Conservation (phyloP, 495 filamentous ascomycete species). For the Penicillium subrubescens region DNA sequence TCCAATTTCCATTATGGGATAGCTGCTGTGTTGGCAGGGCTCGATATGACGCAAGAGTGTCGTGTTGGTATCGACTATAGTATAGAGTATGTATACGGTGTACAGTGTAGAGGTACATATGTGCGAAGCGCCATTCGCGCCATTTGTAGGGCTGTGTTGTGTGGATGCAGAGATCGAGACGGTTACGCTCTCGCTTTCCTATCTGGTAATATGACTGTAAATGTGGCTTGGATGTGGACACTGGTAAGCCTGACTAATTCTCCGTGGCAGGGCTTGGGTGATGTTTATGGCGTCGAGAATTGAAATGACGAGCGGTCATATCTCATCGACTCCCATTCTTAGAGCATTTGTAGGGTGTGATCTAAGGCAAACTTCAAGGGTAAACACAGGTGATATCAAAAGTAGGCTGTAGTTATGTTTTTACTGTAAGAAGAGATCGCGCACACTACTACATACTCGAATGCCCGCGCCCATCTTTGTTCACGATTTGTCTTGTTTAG, state of each 20-base stretch:
- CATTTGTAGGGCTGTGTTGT: not conserved
- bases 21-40: not conserved
- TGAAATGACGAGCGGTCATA: too few species aligned
- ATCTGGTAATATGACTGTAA: not conserved
- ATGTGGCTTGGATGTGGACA: not conserved
- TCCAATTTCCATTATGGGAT: not conserved
- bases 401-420: too few species aligned
- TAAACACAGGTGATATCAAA: too few species aligned
- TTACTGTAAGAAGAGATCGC: too few species aligned
- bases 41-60: not conserved
- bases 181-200: not conserved
- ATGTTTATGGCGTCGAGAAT: too few species aligned
- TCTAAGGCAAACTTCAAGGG: too few species aligned
- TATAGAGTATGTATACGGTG: not conserved
- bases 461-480: too few species aligned
- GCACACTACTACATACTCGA: too few species aligned
- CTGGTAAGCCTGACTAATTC: not conserved
- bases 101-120: too few species aligned
- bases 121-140: not conserved
- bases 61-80: not conserved
- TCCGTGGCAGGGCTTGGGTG: not conserved
- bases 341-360: too few species aligned
- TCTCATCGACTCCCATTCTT: too few species aligned
- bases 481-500: too few species aligned
- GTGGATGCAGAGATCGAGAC: not conserved